Conservation (phyloP, 2,329 filamentous ascomycete species). For the Aspergillus bombycis region DNA sequence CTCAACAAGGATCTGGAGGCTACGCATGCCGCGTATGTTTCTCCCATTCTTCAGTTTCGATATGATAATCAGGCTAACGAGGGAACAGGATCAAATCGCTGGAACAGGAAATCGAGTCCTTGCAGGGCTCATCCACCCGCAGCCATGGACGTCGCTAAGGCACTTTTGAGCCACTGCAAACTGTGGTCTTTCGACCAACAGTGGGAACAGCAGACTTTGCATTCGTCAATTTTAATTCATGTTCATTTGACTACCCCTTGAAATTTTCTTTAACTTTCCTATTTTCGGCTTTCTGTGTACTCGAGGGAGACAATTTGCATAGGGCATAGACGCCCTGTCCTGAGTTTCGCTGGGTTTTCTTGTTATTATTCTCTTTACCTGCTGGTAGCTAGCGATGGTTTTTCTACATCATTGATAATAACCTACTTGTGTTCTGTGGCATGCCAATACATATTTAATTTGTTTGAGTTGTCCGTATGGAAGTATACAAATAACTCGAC, state of each 20-base stretch:
- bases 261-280: conserved; percentile 22
- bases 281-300: conserved; percentile 32
- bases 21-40: conserved; percentile 76
- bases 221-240: conserved; percentile 35
- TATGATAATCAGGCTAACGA: conserved; percentile 30
- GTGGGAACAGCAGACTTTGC: conserved; percentile 30
- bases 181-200: conserved; percentile 30
- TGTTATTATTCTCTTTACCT: conserved; percentile 39
- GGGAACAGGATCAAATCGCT: conserved; percentile 52
- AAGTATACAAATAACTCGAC: neutral
- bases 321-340: conserved; percentile 18
- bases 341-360: conserved; percentile 35
- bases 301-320: conserved; percentile 34
- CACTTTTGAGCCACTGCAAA: conserved; percentile 20
- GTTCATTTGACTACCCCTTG: conserved; percentile 40
- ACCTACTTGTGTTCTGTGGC: conserved; percentile 44
- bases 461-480: conserved; percentile 10
- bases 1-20: conserved; percentile 99
- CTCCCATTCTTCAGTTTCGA: neutral
- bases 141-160: conserved; percentile 87
- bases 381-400: conserved; percentile 47
- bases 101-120: conserved; percentile 87
- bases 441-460: conserved; percentile 45
- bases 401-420: conserved; percentile 47
- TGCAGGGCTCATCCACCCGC: conserved; percentile 88